Evolutionary conservation across 169 alveolate genomes (phyloP), one percentile per base, ranked within the genome.

Genomic region (Cystoisospora suis): DNA sequence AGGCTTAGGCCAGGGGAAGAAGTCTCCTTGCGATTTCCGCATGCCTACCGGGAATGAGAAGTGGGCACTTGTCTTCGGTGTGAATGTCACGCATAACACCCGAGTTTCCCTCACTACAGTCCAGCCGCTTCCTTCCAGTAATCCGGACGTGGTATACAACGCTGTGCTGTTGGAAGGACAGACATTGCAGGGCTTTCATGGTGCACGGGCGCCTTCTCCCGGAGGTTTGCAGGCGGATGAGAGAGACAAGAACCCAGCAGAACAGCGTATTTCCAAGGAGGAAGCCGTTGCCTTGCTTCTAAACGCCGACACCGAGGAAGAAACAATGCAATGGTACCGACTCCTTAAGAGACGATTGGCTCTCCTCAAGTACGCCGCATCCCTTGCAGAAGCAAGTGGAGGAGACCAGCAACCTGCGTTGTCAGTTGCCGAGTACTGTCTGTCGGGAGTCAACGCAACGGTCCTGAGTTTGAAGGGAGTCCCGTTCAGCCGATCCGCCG

Each of bases 341-440:
- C 83, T 72, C 36, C n/a, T 72, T 29, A 34, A 38, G 83, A 46
- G 83, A 46, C 83, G 83, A 29, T n/a, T 72, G 56, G 83, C 83
- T 46, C 42, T 72, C 56, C 38, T 38, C 53, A 32, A 38, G 56
- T 72, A 72, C 83, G 83, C 46, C 27, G 20, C 12, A 3, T 46
- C 83, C 23, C 53, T 72, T 4, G 49, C 83, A 53, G 12, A 6
- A 9, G 56, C 53, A 9, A 72, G 34, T 2, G 47, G 81, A 4
- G 49, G 56, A 7, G 83, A 40, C 53, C 23, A 23, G 65, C 83
- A 36, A 17, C 56, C 53, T 34, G 83, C 83, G 20, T 32, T 12
- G 83, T 72, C 83, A 53, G 45, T 72, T 9, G 83, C 83, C 38
- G 83, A 72, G 58, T 72, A 40, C 20, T 72, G 83, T 36, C 53